phyloP scores from a whole-genome alignment of 768 basidiomycete genomes.

The Lactarius psammicola region DNA sequence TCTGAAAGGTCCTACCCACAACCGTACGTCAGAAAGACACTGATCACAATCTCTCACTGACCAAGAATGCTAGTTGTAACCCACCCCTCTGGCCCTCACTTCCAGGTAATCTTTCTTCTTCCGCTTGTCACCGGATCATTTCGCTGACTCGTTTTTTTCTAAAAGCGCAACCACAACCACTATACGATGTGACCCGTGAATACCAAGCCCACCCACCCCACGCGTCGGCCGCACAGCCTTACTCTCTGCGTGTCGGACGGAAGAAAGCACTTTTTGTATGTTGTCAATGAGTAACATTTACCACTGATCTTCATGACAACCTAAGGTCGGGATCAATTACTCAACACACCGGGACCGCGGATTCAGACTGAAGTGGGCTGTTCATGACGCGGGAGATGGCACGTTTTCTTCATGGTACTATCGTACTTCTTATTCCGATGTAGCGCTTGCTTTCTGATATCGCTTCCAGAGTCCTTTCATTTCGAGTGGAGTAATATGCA shows the following conservation, averaged over 20 bases:
- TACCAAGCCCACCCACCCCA: not conserved
- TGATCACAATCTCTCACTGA: not conserved
- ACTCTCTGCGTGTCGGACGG: not conserved
- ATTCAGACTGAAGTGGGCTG: not conserved
- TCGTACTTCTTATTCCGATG: no score
- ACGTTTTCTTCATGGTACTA: conserved; percentile 1
- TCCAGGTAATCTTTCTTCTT: not conserved
- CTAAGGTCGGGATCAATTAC: conserved; percentile 16
- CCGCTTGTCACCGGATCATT: not conserved
- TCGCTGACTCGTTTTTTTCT: not conserved
- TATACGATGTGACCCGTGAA: not conserved
- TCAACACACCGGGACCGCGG: not conserved
- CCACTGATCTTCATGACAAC: not conserved
- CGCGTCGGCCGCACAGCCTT: not conserved
- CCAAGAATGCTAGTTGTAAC: not conserved
- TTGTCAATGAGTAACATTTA: not conserved
- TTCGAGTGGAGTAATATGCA: not conserved
- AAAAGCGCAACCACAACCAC: not conserved
- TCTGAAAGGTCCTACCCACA: not conserved
- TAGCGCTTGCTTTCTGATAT: not conserved
- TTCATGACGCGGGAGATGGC: not conserved
- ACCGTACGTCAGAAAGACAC: no score
- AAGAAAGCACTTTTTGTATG: not conserved
- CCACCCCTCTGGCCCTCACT: not conserved
- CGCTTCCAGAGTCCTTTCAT: not conserved